These are phyloP conservation scores for Elsinoe australis DNA, from an alignment of 2,329 filamentous ascomycete species.

Conservation along the genomic window DNA sequence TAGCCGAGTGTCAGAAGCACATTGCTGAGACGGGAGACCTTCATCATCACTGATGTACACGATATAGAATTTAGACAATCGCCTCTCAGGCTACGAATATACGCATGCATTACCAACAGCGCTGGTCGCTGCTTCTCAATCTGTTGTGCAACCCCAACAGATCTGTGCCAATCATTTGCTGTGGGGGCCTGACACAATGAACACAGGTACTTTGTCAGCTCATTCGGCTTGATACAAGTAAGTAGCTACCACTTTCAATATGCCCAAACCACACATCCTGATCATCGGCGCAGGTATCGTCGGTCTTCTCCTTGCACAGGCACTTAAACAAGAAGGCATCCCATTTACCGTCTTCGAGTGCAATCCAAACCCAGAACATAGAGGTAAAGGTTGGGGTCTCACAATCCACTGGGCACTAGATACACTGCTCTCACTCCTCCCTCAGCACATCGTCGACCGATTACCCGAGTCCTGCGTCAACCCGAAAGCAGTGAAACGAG, in stretches of 20 bases:
- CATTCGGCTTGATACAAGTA: too few species aligned
- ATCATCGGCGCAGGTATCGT: constrained; percentile 25
- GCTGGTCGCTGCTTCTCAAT: too few species aligned
- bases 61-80: too few species aligned
- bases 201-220: too few species aligned
- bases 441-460: constrained; percentile 18
- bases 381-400: constrained; percentile 23
- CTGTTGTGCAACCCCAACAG: too few species aligned
- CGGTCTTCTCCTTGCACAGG: constrained; percentile 26
- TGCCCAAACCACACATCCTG: constrained; percentile 20
- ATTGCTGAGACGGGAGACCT: constrained; percentile 34
- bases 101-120: too few species aligned
- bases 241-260: neutral
- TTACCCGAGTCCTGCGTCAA: constrained; percentile 22
- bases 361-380: neutral
- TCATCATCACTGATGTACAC: constrained; percentile 4
- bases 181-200: too few species aligned
- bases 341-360: constrained; percentile 19
- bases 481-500: constrained; percentile 5
- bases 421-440: constrained; percentile 19
- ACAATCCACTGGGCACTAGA: constrained; percentile 20
- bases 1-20: constrained; percentile 30
- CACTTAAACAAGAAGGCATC: constrained; percentile 22
- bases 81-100: too few species aligned
- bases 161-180: too few species aligned